Percentiles rank a stretch among this genome's conserved stretches.
These are phyloP conservation scores for Piromyces sp. DNA, from an alignment of 192 early-diverging fungal species.

Conservation along the genomic window DNA sequence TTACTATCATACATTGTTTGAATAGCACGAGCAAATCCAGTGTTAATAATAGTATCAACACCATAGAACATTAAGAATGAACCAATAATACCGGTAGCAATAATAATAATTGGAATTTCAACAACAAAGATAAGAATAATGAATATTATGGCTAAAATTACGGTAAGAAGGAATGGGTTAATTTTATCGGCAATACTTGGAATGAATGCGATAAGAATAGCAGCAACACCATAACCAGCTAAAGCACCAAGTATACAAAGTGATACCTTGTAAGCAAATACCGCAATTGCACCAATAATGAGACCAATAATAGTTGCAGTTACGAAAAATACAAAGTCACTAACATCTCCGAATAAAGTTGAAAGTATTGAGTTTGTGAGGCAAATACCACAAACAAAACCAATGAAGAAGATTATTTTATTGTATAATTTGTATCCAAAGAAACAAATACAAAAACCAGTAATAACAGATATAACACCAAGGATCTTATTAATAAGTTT, in stretches of 20 bases:
- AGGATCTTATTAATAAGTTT: neutral
- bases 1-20: neutral
- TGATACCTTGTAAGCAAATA: neutral
- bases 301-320: neutral
- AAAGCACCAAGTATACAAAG: neutral
- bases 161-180: neutral
- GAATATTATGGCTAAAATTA: neutral
- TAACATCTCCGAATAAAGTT: neutral
- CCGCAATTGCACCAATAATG: neutral
- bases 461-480: neutral
- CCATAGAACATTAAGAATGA: neutral
- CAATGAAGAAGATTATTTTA: neutral
- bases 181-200: neutral
- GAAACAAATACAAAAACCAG: neutral
- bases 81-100: neutral
- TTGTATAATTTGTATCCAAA: neutral
- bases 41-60: neutral
- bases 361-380: neutral
- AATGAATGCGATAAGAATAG: neutral
- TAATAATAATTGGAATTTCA: neutral
- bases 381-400: neutral
- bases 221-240: neutral
- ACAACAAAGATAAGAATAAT: neutral
- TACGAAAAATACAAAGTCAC: neutral
- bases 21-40: neutral